A percentile compares a stretch with the other conserved stretches of the same genome.
Conservation (phyloP, 2,329 filamentous ascomycete species). For the Parastagonospora nodorum region DNA sequence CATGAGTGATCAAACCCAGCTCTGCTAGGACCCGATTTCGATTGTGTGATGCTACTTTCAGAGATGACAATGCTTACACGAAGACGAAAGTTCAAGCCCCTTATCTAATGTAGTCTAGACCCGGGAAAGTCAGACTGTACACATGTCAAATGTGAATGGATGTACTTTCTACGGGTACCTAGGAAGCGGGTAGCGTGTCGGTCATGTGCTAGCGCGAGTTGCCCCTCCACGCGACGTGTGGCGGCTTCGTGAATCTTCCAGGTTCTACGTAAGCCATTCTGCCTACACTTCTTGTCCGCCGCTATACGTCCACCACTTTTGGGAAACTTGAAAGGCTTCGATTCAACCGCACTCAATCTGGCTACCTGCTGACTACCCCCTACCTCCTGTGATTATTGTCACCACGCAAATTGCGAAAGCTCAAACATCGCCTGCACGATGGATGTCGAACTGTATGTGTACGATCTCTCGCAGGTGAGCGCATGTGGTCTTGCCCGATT, state of each 20-base stretch:
- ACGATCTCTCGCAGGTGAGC: slow-evolving; percentile 55
- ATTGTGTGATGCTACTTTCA: no score
- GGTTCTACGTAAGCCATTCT: slow-evolving; percentile 19
- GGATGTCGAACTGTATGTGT: slow-evolving; percentile 58
- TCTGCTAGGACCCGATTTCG: no score
- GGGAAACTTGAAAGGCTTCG: background rate
- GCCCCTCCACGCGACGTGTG: slow-evolving; percentile 11
- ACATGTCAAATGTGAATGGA: no score
- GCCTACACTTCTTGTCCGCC: background rate
- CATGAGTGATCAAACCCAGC: no score
- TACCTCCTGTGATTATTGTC: no score
- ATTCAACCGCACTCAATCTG: no score
- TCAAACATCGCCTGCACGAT: slow-evolving; percentile 32
- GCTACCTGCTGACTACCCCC: no score
- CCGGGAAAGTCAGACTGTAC: no score
- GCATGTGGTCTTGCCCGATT: background rate
- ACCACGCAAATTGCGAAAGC: no score
- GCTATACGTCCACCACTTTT: background rate
- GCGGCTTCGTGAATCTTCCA: slow-evolving; percentile 20
- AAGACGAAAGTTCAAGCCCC: no score
- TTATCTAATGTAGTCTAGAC: no score
- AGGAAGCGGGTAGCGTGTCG: background rate
- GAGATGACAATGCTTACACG: no score
- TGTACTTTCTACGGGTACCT: background rate
- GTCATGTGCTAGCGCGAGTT: slow-evolving; percentile 32